Evolutionary conservation across 768 basidiomycete genomes (phyloP).

Genomic region (Boletus huronensis): DNA sequence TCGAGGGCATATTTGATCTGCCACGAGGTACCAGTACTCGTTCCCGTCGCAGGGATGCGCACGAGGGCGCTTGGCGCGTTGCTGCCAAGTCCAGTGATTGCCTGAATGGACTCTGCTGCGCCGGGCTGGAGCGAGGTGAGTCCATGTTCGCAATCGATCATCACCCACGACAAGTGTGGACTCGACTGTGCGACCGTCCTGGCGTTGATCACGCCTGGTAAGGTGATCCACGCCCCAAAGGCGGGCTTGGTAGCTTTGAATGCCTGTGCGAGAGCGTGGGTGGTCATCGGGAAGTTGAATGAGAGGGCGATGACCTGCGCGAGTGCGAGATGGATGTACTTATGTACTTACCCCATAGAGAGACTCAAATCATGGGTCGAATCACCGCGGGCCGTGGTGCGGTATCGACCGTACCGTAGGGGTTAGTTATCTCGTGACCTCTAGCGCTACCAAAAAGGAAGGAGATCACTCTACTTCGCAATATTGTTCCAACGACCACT

Average conservation of each 20-base stretch:
- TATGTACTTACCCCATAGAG: conserved; percentile 8
- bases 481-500: not conserved
- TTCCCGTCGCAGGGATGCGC: conserved; percentile 61
- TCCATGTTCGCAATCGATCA: conserved; percentile 70
- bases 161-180: conserved; percentile 56
- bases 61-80: conserved; percentile 53
- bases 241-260: conserved; percentile 57
- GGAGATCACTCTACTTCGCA: not conserved
- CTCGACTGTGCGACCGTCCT: conserved; percentile 56
- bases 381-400: not conserved
- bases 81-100: conserved; percentile 45
- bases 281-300: conserved; percentile 38
- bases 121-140: conserved; percentile 52
- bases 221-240: conserved; percentile 64
- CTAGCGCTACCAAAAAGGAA: not conserved
- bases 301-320: not conserved
- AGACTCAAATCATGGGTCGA: conserved; percentile 6
- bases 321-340: not conserved
- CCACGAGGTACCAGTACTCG: conserved; percentile 55
- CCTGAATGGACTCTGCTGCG: conserved; percentile 52
- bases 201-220: conserved; percentile 56
- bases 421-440: not conserved
- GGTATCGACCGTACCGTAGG: not conserved
- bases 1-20: conserved; percentile 72
- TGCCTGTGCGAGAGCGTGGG: conserved; percentile 50